These are phyloP conservation scores for Naganishia vishniacii DNA, from an alignment of 768 basidiomycete species.

Conservation along the genomic window DNA sequence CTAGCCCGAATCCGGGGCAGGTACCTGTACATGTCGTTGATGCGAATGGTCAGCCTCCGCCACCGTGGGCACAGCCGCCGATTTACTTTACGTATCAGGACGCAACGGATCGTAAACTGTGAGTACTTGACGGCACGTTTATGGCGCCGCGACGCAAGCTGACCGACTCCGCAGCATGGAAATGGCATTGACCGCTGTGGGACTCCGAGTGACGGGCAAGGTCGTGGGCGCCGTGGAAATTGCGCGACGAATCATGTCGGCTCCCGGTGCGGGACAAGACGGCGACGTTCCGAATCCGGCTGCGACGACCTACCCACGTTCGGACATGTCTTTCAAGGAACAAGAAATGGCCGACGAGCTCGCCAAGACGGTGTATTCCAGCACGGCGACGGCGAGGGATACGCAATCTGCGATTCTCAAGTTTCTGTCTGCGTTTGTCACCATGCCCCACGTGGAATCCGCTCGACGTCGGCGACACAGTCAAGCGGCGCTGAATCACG, in stretches of 20 bases:
- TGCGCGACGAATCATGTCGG: constrained; percentile 82
- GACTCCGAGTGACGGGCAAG: constrained; percentile 92
- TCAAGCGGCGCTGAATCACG: constrained; percentile 62
- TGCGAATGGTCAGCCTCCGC: constrained; percentile 53
- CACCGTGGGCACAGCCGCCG: constrained; percentile 5
- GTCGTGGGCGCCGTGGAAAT: constrained; percentile 89
- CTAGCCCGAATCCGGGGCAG: constrained; percentile 69
- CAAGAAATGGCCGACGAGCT: constrained; percentile 21
- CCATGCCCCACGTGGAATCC: constrained; percentile 53
- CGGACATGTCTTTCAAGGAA: constrained; percentile 11
- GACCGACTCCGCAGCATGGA: constrained; percentile 68
- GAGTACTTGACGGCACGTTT: constrained; percentile 48
- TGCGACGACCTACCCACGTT: not conserved
- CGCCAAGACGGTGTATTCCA: constrained; percentile 28
- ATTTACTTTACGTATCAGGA: constrained; percentile 83
- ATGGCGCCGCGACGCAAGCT: constrained; percentile 27
- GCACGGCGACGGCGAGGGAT: constrained; percentile 48
- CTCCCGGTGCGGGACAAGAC: constrained; percentile 42
- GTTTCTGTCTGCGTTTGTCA: constrained; percentile 65
- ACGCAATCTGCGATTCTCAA: constrained; percentile 74
- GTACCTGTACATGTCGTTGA: constrained; percentile 74
- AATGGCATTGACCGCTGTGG: constrained; percentile 87
- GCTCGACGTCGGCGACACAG: constrained; percentile 42
- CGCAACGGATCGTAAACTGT: constrained; percentile 82
- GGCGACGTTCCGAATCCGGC: not conserved